phyloP scores from a whole-genome alignment of 306 rosid genomes.

The Glycine tomentella region DNA sequence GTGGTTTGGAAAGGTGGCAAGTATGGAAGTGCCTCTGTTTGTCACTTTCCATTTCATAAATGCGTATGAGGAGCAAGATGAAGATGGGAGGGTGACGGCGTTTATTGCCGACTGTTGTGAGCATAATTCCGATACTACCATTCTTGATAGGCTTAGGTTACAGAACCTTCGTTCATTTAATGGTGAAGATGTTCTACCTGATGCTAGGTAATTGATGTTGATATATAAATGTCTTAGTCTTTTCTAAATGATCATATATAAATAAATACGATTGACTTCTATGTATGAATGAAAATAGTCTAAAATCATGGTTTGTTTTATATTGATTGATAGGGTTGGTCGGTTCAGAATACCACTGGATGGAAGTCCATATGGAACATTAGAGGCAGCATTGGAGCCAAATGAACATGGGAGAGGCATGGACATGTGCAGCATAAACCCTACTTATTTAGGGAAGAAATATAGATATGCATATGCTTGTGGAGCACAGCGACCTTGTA shows the following conservation, averaged over 20 bases:
- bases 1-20: constrained; percentile 62
- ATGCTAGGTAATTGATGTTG: constrained; percentile 67
- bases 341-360: constrained; percentile 82
- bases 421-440: constrained; percentile 98
- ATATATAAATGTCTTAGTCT: not conserved
- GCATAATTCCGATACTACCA: constrained; percentile 70
- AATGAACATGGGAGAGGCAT: constrained; percentile 92
- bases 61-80: constrained; percentile 85
- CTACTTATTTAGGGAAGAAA: constrained; percentile 67
- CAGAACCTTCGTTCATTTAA: constrained; percentile 67
- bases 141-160: constrained; percentile 74
- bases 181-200: constrained; percentile 79
- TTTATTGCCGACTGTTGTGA: constrained; percentile 86
- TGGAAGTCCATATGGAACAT: constrained; percentile 74
- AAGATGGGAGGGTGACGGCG: constrained; percentile 78
- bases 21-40: constrained; percentile 87
- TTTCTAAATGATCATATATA: too few species aligned
- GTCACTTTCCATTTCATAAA: constrained; percentile 92
- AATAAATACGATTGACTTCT: too few species aligned
- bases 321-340: constrained; percentile 69
- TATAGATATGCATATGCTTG: constrained; percentile 94
- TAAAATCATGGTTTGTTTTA: not conserved
- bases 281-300: not conserved
- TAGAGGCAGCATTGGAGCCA: constrained; percentile 87
- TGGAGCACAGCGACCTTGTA: constrained; percentile 97